Evolutionary conservation across 441 rosid genomes (phyloP).

Genomic region (Euphorbia schlechtendalii): DNA sequence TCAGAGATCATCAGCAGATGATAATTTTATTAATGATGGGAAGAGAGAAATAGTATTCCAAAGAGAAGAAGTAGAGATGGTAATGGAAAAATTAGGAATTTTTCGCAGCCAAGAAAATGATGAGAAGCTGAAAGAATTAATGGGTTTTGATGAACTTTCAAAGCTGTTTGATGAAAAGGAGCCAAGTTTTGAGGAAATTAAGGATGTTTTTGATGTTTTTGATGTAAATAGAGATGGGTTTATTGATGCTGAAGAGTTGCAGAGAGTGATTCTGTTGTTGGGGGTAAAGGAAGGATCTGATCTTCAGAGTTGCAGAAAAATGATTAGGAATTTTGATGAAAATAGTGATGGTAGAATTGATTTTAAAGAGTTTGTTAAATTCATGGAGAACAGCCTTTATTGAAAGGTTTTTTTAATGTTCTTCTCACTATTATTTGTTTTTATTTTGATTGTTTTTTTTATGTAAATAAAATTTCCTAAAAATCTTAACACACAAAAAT

Average conservation of each 20-base stretch:
- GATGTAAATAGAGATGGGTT: constrained; percentile 57
- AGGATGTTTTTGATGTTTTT: constrained; percentile 51
- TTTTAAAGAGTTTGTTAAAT: constrained; percentile 44
- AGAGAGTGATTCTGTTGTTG: constrained; percentile 39
- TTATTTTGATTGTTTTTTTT: too few relatives aligned
- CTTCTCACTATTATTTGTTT: not conserved
- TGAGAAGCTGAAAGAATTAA: constrained; percentile 24
- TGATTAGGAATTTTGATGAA: constrained; percentile 39
- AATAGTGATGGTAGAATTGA: constrained; percentile 46
- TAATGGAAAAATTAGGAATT: constrained; percentile 49
- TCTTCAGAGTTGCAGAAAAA: constrained; percentile 34
- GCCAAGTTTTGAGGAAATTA: constrained; percentile 50
- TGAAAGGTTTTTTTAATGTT: constrained; percentile 11
- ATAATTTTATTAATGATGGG: too few relatives aligned
- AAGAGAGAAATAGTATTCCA: not conserved
- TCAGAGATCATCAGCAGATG: not conserved
- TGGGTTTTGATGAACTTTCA: constrained; percentile 29
- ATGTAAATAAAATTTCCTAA: too few relatives aligned
- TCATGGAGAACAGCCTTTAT: constrained; percentile 41
- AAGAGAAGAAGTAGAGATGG: constrained; percentile 44
- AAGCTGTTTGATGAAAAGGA: constrained; percentile 46
- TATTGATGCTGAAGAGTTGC: constrained; percentile 52
- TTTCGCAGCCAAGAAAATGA: constrained; percentile 28
- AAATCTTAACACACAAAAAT: too few relatives aligned
- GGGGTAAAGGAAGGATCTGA: constrained; percentile 35